phyloP scores from a whole-genome alignment of 345 rosid species.

The Brassica nigra region DNA sequence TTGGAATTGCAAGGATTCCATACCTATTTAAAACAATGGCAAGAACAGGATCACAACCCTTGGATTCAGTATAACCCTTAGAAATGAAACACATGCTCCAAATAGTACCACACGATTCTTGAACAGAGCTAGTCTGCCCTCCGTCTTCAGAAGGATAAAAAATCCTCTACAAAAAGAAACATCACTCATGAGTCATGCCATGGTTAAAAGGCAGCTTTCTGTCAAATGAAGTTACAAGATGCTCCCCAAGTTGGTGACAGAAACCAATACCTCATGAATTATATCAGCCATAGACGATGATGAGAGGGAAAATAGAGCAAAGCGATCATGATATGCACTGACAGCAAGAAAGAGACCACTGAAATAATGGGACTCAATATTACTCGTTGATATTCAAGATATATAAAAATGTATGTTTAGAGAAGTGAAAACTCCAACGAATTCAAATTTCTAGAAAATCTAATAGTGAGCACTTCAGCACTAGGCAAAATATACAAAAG shows the following conservation, averaged over 20 bases:
- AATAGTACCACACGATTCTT: conserved; percentile 74
- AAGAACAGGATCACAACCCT: conserved; percentile 74
- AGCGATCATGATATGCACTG: conserved; percentile 79
- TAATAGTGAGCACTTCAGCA: not conserved
- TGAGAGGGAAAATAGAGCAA: conserved; percentile 84
- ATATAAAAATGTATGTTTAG: conserved; percentile 2
- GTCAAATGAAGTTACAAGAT: conserved; percentile 27
- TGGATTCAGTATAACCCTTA: conserved; percentile 49
- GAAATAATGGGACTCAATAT: conserved; percentile 28
- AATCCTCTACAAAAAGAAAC: conserved; percentile 48
- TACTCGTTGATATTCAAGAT: conserved; percentile 10
- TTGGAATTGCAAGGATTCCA: conserved; percentile 36
- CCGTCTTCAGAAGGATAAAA: conserved; percentile 75
- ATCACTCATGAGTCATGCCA: not conserved
- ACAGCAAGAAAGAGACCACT: conserved; percentile 84
- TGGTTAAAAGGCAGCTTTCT: conserved; percentile 4
- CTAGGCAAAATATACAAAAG: not conserved
- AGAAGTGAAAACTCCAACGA: not conserved
- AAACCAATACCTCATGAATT: conserved; percentile 61
- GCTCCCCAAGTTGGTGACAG: conserved; percentile 26
- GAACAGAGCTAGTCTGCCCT: conserved; percentile 41
- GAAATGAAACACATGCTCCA: conserved; percentile 99
- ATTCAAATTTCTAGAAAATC: conserved; percentile 8
- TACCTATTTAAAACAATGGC: conserved; percentile 94
- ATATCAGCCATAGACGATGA: conserved; percentile 60